Evolutionary conservation across 2,329 filamentous ascomycete genomes (phyloP), one percentile per base, ranked within the genome.

Genomic region (Botrytis hyacinthi): DNA sequence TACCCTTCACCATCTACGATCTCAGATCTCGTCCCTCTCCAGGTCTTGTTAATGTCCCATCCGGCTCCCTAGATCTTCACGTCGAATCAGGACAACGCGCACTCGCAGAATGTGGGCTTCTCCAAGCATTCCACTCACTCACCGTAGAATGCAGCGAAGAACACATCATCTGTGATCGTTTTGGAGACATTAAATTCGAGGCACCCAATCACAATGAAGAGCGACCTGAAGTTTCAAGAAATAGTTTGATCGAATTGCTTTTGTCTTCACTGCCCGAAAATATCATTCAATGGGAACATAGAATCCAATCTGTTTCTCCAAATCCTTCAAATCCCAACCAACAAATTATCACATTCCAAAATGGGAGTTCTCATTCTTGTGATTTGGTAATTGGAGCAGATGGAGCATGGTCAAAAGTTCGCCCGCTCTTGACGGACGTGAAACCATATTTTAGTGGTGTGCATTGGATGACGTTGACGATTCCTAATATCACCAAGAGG

Each of bases 61-160:
- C 79, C 4, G 86, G 86, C 18, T 84, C 79, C 73, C 83, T 89
- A 4, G 87, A 88, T 75, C 80, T 89, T 1, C 86, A 88, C 76
- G 79, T 81, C 1, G 77, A 82, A 9, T 82, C 83, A 0, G 86
- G 86, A 0, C 83, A 86, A 8, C 78, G 80, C 4, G 86, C 85
- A 0, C 77, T 88, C 12, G 80, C 79, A 9, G 83, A 83, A 70
- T 83, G 83, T 22, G 85, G 84, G 0, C 79, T 88, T 22, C 84
- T 79, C 73, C 81, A 84, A 3, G 77, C 82, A 26, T 88, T 88
- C 76, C 68, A 80, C 1, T 76, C 81, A 46, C 77, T 84, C n/a
- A 82, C 83, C 1, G 81, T 81, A 46, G 83, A 84, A 5, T 85
- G 85, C 75, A 80, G 80, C 71, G 83, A 87, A 60, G 80, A 79